Evolutionary conservation across 371 early-diverging fungal species (phyloP), one percentile per base, ranked within the genome.

Genomic region (Mycotypha africana): DNA sequence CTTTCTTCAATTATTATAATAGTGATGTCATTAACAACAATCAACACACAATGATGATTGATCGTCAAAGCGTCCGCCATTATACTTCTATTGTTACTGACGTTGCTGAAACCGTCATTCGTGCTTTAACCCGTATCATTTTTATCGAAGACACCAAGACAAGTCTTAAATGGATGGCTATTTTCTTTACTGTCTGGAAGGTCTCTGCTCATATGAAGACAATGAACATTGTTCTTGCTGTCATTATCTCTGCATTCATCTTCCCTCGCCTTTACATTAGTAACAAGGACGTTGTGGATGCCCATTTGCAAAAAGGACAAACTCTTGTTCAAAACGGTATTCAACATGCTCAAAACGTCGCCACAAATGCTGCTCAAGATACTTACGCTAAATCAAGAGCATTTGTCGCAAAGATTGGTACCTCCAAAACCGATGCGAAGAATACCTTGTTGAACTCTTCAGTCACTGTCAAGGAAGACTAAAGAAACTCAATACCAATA

Each of bases 241-340:
- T 56, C 40, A 48, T 61, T 30, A 39, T 65, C 36, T 62, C 63
- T 15, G 59, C 63, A 20, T 65, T 63, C 28, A 53, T 49, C 35
- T 60, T 70, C 59, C 70, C 70, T 33, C 62, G 65, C 19, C 49
- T 60, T 2, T 69, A 69, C 38, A 58, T 60, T 37, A 47, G 48
- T 26, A 69, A 69, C 51, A 69, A 69, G 58, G 62, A 65, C 26
- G 46, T 65, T 4, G 62, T 69, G 2, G 70, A 69, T 47, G 54
- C 70, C 32, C 67, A 64, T 33, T 17, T 70, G 21, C 59, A 61
- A n/a, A 67, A 63, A 40, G 60, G 64, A 8, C 65, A 67, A 49
- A 48, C 59, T 0, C 30, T 66, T 32, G 16, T 62, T 16, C 58
- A 52, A 19, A 38, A 22, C 1, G 44, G 54, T 31, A 11, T 62